Base-by-base conservation (phyloP, 768 basidiomycete genomes). In the Amanita phalloides region DNA sequence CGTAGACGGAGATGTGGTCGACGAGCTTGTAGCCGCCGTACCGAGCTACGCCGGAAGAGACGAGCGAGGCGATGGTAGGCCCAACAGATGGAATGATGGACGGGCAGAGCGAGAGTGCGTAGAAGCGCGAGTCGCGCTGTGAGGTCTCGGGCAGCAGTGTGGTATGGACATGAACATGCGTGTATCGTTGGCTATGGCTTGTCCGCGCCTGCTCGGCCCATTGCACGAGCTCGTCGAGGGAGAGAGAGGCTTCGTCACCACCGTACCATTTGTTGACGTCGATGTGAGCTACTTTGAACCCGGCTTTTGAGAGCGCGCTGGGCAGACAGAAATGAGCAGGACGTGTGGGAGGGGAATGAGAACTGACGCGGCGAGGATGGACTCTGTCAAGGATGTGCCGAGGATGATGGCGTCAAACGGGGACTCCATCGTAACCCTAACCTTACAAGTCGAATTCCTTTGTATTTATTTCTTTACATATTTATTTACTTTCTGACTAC, bases 1-100 rank as follows among this genome's bases (percentile, higher is more conserved):
- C 69, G 58, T 81, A 83, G 41, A 90, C 68, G 36, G 73, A 78
- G 14, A 87, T 73, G 21, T 76, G 77, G 55, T 85, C 89, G 17
- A 98, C 70, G 3, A 96, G 73, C 43, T 86, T 82, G 62, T 93
- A 98, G 2, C 83, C 84, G n/a, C 91, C 90, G 61, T 98, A 97
- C 53, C 84, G 82, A 6, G 91, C 76, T 11, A 97, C 91, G 21
- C 90, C 87, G 10, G 90, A 92, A 0, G 77, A 71, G 8, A 95
- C 71, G 3, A 98, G 71, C 2, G 86, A 78, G 2, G 86, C 77
- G 38, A 97, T 90, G 30, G 89, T 72, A 0, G 86, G 76, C 0
- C 94, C 93, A 6, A 78, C 61, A 0, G 90, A 83, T 2, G 89
- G 85, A 13, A 97, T 81, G 2, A 97, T 70, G 2, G 86, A 73